Conservation (phyloP, 1,284 basidiomycete species). For the Somion occarium region DNA sequence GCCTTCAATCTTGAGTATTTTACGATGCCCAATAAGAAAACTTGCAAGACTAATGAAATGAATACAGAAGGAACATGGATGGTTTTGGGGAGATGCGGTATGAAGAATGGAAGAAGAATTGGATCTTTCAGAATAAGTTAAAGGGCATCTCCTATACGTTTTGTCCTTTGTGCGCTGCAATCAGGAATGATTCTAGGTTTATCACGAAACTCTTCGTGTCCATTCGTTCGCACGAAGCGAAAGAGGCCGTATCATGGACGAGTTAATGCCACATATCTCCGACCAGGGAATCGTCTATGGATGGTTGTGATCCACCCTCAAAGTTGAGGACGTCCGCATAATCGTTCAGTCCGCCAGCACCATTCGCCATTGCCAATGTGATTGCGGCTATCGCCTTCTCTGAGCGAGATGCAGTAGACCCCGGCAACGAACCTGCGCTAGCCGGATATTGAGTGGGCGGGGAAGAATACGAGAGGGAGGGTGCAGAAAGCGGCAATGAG, state of each 20-base stretch:
- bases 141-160: not conserved
- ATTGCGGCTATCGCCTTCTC: slow-evolving; percentile 63
- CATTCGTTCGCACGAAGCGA: not conserved
- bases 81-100: too few relatives aligned
- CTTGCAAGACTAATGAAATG: not conserved
- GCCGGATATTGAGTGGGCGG: slow-evolving; percentile 14
- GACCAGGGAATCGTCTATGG: slow-evolving; percentile 40
- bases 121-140: not conserved
- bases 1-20: not conserved
- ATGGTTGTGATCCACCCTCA: slow-evolving; percentile 31
- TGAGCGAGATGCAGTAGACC: slow-evolving; percentile 32
- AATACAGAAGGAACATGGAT: not conserved
- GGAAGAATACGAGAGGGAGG: slow-evolving; percentile 16
- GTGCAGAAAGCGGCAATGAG: slow-evolving; percentile 25
- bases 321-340: slow-evolving; percentile 49
- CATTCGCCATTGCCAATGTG: slow-evolving; percentile 60
- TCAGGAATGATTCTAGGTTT: not conserved
- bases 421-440: slow-evolving; percentile 6
- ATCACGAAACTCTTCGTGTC: not conserved
- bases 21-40: not conserved
- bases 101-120: not conserved
- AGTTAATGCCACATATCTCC: slow-evolving; percentile 58
- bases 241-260: not conserved
- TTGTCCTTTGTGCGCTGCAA: not conserved
- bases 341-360: slow-evolving; percentile 63